These are phyloP conservation scores for Mycena sanguinolenta DNA, from an alignment of 768 basidiomycete species.

Conservation along the genomic window DNA sequence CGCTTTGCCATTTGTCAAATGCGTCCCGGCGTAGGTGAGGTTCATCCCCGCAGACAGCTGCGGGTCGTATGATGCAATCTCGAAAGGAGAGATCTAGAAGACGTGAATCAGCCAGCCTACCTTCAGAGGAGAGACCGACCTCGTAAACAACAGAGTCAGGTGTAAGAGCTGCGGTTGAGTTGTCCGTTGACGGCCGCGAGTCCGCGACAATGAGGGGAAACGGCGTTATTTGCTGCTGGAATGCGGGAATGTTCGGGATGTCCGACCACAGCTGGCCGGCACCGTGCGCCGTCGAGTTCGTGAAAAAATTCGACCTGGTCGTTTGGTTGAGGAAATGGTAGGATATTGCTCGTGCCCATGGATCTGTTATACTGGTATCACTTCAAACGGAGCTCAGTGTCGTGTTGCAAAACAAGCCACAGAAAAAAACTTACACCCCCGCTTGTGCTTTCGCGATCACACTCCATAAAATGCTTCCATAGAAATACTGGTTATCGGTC, in stretches of 20 bases:
- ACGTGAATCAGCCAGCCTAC: neutral
- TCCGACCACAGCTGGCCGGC: conserved; percentile 80
- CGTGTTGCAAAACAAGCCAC: neutral
- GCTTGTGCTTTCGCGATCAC: conserved; percentile 67
- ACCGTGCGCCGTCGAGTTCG: conserved; percentile 71
- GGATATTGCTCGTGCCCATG: conserved; percentile 74
- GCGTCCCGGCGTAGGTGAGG: conserved; percentile 73
- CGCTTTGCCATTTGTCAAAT: conserved; percentile 68
- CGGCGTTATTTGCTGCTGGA: conserved; percentile 63
- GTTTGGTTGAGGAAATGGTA: conserved; percentile 84
- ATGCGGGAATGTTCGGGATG: conserved; percentile 64
- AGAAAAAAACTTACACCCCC: conserved; percentile 60
- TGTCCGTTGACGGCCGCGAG: conserved; percentile 62
- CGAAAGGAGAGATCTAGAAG: conserved; percentile 69
- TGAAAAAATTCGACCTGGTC: conserved; percentile 68
- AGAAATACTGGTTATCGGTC: conserved; percentile 63
- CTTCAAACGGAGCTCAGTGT: conserved; percentile 46
- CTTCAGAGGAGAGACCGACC: conserved; percentile 51
- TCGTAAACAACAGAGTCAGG: conserved; percentile 68
- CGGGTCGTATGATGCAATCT: conserved; percentile 83
- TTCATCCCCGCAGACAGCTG: conserved; percentile 78
- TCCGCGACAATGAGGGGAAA: conserved; percentile 78
- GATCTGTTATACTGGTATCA: conserved; percentile 74
- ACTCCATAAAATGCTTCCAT: conserved; percentile 66
- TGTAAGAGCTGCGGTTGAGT: conserved; percentile 54